Percentiles rank a stretch among this genome's conserved stretches.
Conservation (phyloP, 805 yeast species). For the Saturnispora gosingensis region DNA sequence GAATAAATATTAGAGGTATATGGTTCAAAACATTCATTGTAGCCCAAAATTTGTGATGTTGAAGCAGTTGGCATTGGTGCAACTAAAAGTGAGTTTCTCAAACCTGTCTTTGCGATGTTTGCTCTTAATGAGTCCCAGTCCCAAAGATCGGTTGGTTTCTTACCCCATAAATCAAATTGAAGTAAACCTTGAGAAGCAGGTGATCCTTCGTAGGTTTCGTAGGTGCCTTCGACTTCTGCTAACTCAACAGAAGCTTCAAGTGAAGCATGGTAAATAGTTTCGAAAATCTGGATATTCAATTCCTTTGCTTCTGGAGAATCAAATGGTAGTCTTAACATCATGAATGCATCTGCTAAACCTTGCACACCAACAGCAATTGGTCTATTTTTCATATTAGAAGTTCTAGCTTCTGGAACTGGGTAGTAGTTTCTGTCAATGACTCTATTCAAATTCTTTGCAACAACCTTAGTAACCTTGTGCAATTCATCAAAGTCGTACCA, state of each 20-base stretch:
- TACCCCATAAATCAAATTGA: constrained; percentile 51
- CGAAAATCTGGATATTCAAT: constrained; percentile 50
- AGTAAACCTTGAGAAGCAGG: constrained; percentile 51
- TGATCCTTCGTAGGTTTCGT: constrained; percentile 44
- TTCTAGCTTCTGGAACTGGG: constrained; percentile 46
- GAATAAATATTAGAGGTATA: constrained; percentile 54
- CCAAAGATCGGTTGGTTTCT: constrained; percentile 49
- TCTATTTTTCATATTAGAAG: constrained; percentile 47
- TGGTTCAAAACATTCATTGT: constrained; percentile 56
- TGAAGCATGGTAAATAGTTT: constrained; percentile 53
- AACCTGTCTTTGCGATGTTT: constrained; percentile 39
- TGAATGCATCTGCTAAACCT: constrained; percentile 52
- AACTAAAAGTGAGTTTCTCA: constrained; percentile 50
- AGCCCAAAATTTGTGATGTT: constrained; percentile 53
- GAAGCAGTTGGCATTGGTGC: constrained; percentile 67
- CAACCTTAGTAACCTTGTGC: constrained; percentile 46
- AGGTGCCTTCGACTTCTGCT: constrained; percentile 42
- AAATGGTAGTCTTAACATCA: constrained; percentile 47
- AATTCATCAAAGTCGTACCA: constrained; percentile 50
- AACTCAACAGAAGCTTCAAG: constrained; percentile 49
- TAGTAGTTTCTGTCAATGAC: constrained; percentile 48
- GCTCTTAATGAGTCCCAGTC: constrained; percentile 51
- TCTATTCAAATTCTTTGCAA: constrained; percentile 45
- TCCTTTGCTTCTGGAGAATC: constrained; percentile 49
- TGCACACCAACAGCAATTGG: constrained; percentile 59